Evolutionary conservation across 2,329 filamentous ascomycete species (phyloP).

Genomic region (Didymella segeticola): DNA sequence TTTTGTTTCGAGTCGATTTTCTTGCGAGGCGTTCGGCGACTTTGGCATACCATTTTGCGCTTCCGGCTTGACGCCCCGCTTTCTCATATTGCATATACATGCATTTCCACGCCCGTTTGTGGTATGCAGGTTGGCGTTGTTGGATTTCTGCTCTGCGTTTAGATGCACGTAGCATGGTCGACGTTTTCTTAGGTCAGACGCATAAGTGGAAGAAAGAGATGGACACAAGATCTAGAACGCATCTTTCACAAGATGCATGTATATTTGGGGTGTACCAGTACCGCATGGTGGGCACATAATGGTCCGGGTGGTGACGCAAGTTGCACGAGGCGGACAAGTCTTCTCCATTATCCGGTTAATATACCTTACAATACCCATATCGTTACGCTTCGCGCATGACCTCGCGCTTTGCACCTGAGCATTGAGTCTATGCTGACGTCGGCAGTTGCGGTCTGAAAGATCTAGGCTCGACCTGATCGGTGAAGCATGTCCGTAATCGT

Average conservation of each 20-base stretch:
- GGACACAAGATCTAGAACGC: slow-evolving; percentile 8
- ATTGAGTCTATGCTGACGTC: not conserved
- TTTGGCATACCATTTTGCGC: slow-evolving; percentile 28
- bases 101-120: slow-evolving; percentile 21
- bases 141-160: slow-evolving; percentile 11
- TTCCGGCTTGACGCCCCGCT: slow-evolving; percentile 16
- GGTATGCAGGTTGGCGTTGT: slow-evolving; percentile 29
- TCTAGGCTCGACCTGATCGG: not conserved
- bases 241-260: slow-evolving; percentile 11
- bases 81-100: slow-evolving; percentile 24
- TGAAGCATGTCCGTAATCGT: not conserved
- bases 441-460: not conserved
- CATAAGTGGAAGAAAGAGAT: slow-evolving; percentile 7
- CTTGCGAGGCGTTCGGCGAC: slow-evolving; percentile 38
- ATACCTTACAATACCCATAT: slow-evolving; percentile 16
- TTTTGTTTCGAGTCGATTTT: slow-evolving; percentile 30
- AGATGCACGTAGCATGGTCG: slow-evolving; percentile 16
- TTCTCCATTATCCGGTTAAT: slow-evolving; percentile 9
- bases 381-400: not conserved
- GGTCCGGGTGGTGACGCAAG: slow-evolving; percentile 3
- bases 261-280: slow-evolving; percentile 15
- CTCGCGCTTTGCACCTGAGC: not conserved
- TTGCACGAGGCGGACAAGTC: slow-evolving; percentile 16
- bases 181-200: slow-evolving; percentile 8
- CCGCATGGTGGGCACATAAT: slow-evolving; percentile 7